These are phyloP conservation scores for Fusarium nisikadoi DNA, from an alignment of 2,329 filamentous ascomycete genomes.

Conservation along the genomic window DNA sequence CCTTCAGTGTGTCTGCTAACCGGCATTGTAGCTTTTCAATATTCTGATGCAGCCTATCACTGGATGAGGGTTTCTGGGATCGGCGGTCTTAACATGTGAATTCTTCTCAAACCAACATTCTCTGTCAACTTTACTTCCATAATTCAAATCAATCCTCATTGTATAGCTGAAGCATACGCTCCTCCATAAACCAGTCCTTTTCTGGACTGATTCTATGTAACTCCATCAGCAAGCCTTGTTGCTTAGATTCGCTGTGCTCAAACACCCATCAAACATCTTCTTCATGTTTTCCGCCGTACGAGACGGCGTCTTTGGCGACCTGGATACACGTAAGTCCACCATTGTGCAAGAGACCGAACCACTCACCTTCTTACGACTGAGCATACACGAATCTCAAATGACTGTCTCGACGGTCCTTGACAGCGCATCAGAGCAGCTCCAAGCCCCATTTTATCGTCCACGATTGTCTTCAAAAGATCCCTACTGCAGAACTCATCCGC, in stretches of 20 bases:
- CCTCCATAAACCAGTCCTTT: accelerated
- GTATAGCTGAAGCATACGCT: not conserved
- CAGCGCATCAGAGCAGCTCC: accelerated
- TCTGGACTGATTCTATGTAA: accelerated
- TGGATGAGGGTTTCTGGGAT: accelerated
- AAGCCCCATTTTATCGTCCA: not conserved
- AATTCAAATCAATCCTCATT: not conserved
- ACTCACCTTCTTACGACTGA: not conserved
- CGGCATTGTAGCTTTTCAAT: not conserved
- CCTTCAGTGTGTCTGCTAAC: accelerated
- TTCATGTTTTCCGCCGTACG: not conserved
- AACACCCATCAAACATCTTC: not conserved
- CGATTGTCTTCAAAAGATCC: not conserved
- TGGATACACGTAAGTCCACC: not conserved
- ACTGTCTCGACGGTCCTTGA: accelerated
- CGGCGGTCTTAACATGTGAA: no score
- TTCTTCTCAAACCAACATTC: not conserved
- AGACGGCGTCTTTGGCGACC: accelerated
- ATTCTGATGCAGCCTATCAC: not conserved
- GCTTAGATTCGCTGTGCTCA: not conserved
- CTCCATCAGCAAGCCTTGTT: not conserved
- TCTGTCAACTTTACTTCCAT: not conserved
- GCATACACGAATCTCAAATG: not conserved
- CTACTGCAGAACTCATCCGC: not conserved
- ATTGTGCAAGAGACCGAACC: accelerated